Conservation (phyloP, 148 eudicot genomes). For the Pouteria glomerata region DNA sequence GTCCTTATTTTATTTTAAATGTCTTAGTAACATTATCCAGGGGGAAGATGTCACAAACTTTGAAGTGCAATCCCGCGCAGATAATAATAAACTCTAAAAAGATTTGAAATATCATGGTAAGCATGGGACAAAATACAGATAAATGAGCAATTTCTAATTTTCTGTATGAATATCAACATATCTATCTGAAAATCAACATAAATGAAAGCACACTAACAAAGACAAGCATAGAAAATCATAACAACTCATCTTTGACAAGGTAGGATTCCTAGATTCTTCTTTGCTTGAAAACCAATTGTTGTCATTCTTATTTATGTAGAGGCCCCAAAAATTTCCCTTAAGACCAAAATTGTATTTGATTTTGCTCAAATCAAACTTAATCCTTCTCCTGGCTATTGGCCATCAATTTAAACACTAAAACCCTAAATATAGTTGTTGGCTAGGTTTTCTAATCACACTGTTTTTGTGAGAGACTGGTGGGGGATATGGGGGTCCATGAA, state of each 20-base stretch:
- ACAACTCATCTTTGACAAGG: neutral
- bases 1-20: too few species aligned
- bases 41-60: neutral
- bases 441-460: too few species aligned
- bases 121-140: neutral
- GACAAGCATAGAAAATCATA: neutral
- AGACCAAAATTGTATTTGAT: too few species aligned
- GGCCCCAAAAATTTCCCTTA: too few species aligned
- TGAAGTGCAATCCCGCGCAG: neutral
- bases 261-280: too few species aligned
- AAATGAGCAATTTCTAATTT: neutral
- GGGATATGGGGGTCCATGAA: too few species aligned
- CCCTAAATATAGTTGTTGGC: neutral
- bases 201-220: neutral
- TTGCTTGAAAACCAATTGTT: too few species aligned
- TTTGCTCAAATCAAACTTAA: too few species aligned
- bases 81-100: neutral
- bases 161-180: neutral
- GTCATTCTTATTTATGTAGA: too few species aligned
- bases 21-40: conserved; percentile 19
- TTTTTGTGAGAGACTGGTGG: too few species aligned
- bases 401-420: neutral
- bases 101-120: neutral
- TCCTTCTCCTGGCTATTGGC: too few species aligned
- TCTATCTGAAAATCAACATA: too few species aligned